These are phyloP conservation scores for Paracoccidioides brasiliensis DNA, from an alignment of 2,329 filamentous ascomycete species.

Conservation along the genomic window DNA sequence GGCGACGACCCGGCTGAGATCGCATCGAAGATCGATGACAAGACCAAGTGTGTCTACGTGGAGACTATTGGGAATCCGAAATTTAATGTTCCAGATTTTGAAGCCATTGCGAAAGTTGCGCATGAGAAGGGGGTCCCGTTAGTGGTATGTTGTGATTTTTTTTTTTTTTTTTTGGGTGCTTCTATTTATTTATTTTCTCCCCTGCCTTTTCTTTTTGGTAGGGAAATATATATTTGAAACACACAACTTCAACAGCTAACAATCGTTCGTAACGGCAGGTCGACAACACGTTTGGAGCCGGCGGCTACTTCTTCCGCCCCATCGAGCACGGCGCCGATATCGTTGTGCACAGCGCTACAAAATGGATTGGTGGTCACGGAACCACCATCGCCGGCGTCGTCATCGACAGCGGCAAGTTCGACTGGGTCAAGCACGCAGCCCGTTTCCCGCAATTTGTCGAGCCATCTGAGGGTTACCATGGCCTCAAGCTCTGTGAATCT, in stretches of 20 bases:
- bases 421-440: conserved; percentile 73
- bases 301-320: conserved; percentile 74
- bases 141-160: conserved; percentile 32
- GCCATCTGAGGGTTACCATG: conserved; percentile 79
- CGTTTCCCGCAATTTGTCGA: conserved; percentile 91
- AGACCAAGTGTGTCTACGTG: conserved; percentile 82
- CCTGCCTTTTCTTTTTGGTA: too few relatives aligned
- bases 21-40: conserved; percentile 71
- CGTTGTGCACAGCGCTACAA: conserved; percentile 85
- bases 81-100: conserved; percentile 86
- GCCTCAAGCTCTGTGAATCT: conserved; percentile 86
- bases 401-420: conserved; percentile 80
- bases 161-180: neutral
- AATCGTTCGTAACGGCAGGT: conserved; percentile 37
- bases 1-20: conserved; percentile 72
- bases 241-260: neutral
- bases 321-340: conserved; percentile 90
- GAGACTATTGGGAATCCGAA: conserved; percentile 89
- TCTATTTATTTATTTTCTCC: too few relatives aligned
- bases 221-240: too few relatives aligned
- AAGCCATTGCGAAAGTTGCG: conserved; percentile 69
- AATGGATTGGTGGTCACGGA: conserved; percentile 94
- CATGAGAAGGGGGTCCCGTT: conserved; percentile 56
- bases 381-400: conserved; percentile 82
- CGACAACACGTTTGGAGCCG: conserved; percentile 92